Base-by-base conservation (phyloP, 106 monocot genomes). In the Dendrobium catenatum region DNA sequence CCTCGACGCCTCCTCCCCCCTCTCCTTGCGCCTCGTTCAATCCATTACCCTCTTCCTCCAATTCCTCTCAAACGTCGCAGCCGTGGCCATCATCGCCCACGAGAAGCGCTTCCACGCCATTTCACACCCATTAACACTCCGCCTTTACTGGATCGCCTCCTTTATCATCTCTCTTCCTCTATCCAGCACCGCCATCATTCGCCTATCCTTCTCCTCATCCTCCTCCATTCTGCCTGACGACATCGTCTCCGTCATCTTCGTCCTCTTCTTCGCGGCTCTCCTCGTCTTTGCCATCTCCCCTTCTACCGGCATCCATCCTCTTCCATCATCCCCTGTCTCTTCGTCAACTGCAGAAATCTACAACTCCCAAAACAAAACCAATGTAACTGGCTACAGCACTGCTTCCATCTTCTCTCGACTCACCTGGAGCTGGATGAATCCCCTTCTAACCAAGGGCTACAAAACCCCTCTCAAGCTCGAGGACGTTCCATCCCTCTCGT, bases 351-450 rank as follows among this genome's bases (percentile, higher is more conserved):
- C 29, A 29, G 68, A 68, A 68, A 68, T 13, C 68, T 5, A 22
- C 22, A 22, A 33, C 3, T 18, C 17, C 27, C 11, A 26, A 20
- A 67, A 40, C 41, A 59, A 70, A 41, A 4, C n/a, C 1, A 68
- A 77, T 49, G 85, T 87, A 29, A 96, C 91, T 26, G 68, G 42
- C 6, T 97, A 87, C 90, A 78, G 85, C 67, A 70, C 73, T 22
- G 94, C 94, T 5, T 89, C 94, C 49, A 3, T 92, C 42, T 43
- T 86, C 64, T 97, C 96, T 37, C 88, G 85, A 27, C 29, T 74
- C 37, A 84, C 88, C 29, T 94, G 82, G 86, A 56, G 48, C 44
- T 97, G 96, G 96, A 88, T 97, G 85, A 92, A 92, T 76, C 94
- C 94, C 0, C 80, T 97, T 40, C 85, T 97, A n/a, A 10, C 74